phyloP scores from a whole-genome alignment of 2,329 filamentous ascomycete species.

The Capronia americana region DNA sequence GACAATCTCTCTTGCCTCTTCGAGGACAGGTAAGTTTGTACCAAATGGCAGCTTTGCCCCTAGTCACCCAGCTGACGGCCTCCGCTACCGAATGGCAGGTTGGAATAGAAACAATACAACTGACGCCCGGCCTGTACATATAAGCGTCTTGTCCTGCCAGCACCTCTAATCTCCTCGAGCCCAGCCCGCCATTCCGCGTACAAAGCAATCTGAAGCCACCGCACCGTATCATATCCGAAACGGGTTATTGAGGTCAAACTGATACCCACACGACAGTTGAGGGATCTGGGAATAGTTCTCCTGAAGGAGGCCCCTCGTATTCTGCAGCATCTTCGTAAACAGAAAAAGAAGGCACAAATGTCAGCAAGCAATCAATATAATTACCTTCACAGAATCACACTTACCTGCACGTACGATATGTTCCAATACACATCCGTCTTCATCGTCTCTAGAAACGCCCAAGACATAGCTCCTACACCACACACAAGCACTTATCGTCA shows the following conservation, averaged over 20 bases:
- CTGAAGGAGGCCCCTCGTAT: conserved; percentile 41
- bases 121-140: not conserved
- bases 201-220: not conserved
- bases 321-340: conserved; percentile 41
- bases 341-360: not conserved
- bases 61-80: not conserved
- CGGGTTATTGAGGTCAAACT: conserved; percentile 41
- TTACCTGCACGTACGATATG: conserved; percentile 36
- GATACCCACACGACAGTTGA: conserved; percentile 41
- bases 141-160: not conserved
- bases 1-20: conserved; percentile 17
- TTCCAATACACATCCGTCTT: conserved; percentile 37
- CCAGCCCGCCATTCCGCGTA: not conserved
- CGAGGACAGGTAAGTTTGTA: conserved; percentile 13
- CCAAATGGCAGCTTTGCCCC: not conserved
- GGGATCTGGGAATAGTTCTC: conserved; percentile 43
- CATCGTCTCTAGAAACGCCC: conserved; percentile 39
- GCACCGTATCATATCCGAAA: conserved; percentile 41
- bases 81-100: not conserved
- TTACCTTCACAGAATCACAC: not conserved
- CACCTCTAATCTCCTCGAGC: not conserved
- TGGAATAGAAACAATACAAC: conserved; percentile 1
- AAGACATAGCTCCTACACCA: conserved; percentile 36
- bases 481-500: not conserved
- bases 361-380: not conserved